These are phyloP conservation scores for Clathrus columnatus DNA, from an alignment of 768 basidiomycete genomes.

Conservation along the genomic window DNA sequence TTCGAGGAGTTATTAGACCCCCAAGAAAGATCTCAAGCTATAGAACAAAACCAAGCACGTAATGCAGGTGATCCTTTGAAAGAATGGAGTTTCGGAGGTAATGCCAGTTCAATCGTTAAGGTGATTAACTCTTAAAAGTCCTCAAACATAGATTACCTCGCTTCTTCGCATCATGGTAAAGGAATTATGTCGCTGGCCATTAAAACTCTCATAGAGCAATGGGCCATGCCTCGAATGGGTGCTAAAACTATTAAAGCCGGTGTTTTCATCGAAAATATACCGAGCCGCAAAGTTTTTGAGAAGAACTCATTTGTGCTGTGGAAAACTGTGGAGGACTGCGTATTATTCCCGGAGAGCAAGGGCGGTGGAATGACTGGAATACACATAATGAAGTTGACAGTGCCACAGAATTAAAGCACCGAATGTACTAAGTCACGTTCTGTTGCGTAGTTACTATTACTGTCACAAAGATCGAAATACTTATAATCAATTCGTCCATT, in stretches of 20 bases:
- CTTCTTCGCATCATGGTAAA: slow-evolving; percentile 49
- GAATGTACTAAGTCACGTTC: background rate
- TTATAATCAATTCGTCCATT: background rate
- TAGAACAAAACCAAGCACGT: slow-evolving; percentile 33
- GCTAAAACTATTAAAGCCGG: slow-evolving; percentile 36
- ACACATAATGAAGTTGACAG: slow-evolving; percentile 19
- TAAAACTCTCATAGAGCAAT: slow-evolving; percentile 40
- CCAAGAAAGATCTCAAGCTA: slow-evolving; percentile 27
- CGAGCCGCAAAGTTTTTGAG: slow-evolving; percentile 55
- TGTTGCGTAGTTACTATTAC: background rate
- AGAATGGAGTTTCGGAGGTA: slow-evolving; percentile 56
- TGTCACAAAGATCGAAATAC: background rate
- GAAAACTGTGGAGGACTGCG: slow-evolving; percentile 31
- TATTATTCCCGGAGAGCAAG: slow-evolving; percentile 30
- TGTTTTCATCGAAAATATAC: slow-evolving; percentile 45
- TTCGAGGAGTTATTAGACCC: slow-evolving; percentile 27
- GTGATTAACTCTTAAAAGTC: slow-evolving; percentile 2
- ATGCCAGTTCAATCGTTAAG: background rate
- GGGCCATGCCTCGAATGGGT: slow-evolving; percentile 62
- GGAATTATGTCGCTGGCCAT: slow-evolving; percentile 71
- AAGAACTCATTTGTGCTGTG: slow-evolving; percentile 50
- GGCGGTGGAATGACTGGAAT: slow-evolving; percentile 15
- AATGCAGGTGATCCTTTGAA: slow-evolving; percentile 44
- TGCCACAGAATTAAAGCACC: background rate
- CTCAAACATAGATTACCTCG: slow-evolving; percentile 44